Evolutionary conservation across 2,329 filamentous ascomycete species (phyloP).

Genomic region (Fusarium sp.): DNA sequence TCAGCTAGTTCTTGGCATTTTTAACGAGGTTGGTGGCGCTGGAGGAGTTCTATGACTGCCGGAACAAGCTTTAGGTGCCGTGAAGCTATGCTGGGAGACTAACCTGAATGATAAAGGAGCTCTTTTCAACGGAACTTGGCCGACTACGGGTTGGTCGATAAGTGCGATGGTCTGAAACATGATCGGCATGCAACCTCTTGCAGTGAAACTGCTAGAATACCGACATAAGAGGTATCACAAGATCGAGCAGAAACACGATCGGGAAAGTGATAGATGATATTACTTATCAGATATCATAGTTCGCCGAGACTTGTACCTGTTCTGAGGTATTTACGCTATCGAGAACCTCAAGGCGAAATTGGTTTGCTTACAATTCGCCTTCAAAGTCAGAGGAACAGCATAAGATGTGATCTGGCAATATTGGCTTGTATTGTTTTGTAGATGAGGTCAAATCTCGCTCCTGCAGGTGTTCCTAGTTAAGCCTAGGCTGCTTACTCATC

Average conservation of each 20-base stretch:
- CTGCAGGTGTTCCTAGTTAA: not conserved
- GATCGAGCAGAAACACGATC: not conserved
- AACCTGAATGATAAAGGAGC: too few relatives aligned
- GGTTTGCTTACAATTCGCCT: not conserved
- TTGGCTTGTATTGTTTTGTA: accelerated
- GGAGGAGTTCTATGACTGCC: not conserved
- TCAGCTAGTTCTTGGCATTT: not conserved
- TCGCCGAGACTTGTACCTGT: not conserved
- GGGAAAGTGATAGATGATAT: not conserved
- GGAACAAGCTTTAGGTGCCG: not conserved
- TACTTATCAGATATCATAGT: accelerated
- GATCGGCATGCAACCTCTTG: not conserved
- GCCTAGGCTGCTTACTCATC: not conserved
- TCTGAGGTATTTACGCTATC: not conserved
- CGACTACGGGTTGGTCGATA: not conserved
- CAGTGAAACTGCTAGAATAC: not conserved
- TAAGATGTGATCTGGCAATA: accelerated
- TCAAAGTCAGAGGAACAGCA: accelerated
- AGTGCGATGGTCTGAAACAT: not conserved
- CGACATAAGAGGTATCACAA: not conserved
- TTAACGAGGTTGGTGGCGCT: not conserved
- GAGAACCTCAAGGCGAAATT: accelerated
- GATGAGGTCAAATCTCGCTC: accelerated
- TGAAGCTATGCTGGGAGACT: not conserved
- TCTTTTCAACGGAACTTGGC: not conserved